Evolutionary conservation across 2,329 filamentous ascomycete species (phyloP).

Genomic region (Fusarium vanettenii): DNA sequence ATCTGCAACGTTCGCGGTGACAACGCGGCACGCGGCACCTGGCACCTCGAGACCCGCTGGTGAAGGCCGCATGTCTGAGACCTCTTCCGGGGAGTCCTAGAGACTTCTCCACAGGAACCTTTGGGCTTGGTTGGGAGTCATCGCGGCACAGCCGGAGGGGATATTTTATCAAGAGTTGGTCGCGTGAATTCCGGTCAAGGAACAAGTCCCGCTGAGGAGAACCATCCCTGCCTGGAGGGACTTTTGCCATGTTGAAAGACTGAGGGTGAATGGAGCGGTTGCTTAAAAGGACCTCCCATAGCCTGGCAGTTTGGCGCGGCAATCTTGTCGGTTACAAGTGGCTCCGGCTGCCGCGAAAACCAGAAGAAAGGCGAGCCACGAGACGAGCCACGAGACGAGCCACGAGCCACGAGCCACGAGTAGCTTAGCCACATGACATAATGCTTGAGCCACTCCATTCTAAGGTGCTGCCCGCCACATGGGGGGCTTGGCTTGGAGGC

Average conservation of each 20-base stretch:
- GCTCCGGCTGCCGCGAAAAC: neutral
- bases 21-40: slow-evolving; percentile 9
- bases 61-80: slow-evolving; percentile 13
- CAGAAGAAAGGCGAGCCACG: neutral
- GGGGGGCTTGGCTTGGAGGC: slow-evolving; percentile 32
- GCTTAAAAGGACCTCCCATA: neutral
- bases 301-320: neutral
- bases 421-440: neutral
- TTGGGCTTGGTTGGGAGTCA: neutral
- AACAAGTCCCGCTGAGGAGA: neutral
- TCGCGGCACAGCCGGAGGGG: slow-evolving; percentile 29
- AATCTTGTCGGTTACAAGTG: neutral
- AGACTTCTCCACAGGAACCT: slow-evolving; percentile 27
- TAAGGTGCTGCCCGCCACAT: neutral
- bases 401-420: neutral
- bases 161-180: slow-evolving; percentile 13
- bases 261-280: neutral
- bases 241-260: slow-evolving; percentile 25
- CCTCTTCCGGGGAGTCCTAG: slow-evolving; percentile 4
- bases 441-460: neutral
- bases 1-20: slow-evolving; percentile 13
- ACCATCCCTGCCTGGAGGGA: slow-evolving; percentile 31
- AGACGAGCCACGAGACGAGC: neutral
- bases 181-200: slow-evolving; percentile 18
- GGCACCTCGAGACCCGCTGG: slow-evolving; percentile 1